Evolutionary conservation across 2,329 filamentous ascomycete genomes (phyloP).

Genomic region (Madurella mycetomatis): DNA sequence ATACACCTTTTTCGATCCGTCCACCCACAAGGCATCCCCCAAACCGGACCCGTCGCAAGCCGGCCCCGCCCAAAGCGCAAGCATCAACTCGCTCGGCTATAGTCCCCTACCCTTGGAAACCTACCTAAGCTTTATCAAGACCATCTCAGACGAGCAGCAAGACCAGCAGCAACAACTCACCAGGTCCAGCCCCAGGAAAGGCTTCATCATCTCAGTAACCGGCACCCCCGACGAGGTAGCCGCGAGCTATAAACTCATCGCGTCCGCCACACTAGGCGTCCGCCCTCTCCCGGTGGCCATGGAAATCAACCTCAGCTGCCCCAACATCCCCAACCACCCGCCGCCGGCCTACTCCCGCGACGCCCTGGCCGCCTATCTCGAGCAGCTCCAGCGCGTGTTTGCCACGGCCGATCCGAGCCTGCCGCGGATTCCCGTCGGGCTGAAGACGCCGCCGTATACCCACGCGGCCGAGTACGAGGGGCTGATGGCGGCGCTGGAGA

Average conservation of each 20-base stretch:
- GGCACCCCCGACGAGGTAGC: slow-evolving; percentile 56
- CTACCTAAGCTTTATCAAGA: slow-evolving; percentile 55
- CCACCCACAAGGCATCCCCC: slow-evolving; percentile 24
- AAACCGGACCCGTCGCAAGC: slow-evolving; percentile 6
- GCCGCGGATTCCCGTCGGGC: slow-evolving; percentile 44
- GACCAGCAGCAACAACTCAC: background rate
- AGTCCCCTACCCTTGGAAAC: slow-evolving; percentile 56
- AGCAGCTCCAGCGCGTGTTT: slow-evolving; percentile 37
- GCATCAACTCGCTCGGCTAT: slow-evolving; percentile 71
- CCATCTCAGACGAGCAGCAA: slow-evolving; percentile 35
- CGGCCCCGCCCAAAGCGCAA: slow-evolving; percentile 33
- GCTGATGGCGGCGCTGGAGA: slow-evolving; percentile 49
- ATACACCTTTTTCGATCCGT: slow-evolving; percentile 57
- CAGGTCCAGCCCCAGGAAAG: slow-evolving; percentile 39
- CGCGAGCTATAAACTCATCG: slow-evolving; percentile 51
- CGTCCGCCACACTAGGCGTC: slow-evolving; percentile 34
- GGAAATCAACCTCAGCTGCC: slow-evolving; percentile 75
- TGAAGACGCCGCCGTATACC: slow-evolving; percentile 76
- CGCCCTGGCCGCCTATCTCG: slow-evolving; percentile 53
- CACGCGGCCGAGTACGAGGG: slow-evolving; percentile 60
- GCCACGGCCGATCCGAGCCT: background rate
- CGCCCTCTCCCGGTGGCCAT: slow-evolving; percentile 52
- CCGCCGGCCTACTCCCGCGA: slow-evolving; percentile 64
- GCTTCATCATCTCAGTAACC: slow-evolving; percentile 67
- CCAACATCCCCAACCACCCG: slow-evolving; percentile 64